phyloP scores from a whole-genome alignment of 1,139 yeast species.

The Blastobotrys proliferans region DNA sequence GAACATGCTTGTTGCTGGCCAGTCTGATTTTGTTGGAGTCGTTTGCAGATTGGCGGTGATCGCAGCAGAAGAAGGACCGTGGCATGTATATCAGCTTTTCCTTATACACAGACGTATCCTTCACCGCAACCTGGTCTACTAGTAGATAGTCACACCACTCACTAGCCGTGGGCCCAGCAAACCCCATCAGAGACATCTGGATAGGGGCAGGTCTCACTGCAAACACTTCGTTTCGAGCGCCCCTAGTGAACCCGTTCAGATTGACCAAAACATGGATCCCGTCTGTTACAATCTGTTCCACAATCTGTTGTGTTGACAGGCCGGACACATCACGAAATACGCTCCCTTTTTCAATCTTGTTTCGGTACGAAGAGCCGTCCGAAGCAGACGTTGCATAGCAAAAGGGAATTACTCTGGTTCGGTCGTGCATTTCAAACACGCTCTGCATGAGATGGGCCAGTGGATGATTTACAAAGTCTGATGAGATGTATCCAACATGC shows the following conservation, averaged over 20 bases:
- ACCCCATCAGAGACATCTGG: constrained; percentile 35
- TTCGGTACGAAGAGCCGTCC: constrained; percentile 31
- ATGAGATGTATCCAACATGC: constrained; percentile 35
- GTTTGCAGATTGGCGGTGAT: constrained; percentile 35
- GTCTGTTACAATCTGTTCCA: constrained; percentile 29
- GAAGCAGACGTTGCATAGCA: constrained; percentile 34
- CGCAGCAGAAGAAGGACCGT: constrained; percentile 34
- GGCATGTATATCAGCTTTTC: constrained; percentile 35
- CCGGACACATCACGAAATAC: constrained; percentile 30
- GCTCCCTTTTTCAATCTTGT: constrained; percentile 29
- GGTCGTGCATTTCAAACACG: constrained; percentile 34
- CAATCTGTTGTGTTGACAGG: constrained; percentile 28
- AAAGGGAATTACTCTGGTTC: constrained; percentile 25
- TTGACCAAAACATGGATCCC: constrained; percentile 35
- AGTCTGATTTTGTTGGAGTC: constrained; percentile 19
- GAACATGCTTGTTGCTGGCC: constrained; percentile 12
- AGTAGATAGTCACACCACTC: constrained; percentile 34
- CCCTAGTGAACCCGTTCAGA: constrained; percentile 36
- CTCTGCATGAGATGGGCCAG: constrained; percentile 36
- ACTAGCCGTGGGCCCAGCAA: constrained; percentile 36
- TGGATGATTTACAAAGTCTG: constrained; percentile 36
- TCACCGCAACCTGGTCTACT: constrained; percentile 28
- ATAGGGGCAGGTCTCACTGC: constrained; percentile 35
- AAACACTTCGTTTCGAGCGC: constrained; percentile 35
- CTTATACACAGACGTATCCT: constrained; percentile 20